Base-by-base conservation (phyloP, 768 basidiomycete genomes). In the Tephrocybe sp. region DNA sequence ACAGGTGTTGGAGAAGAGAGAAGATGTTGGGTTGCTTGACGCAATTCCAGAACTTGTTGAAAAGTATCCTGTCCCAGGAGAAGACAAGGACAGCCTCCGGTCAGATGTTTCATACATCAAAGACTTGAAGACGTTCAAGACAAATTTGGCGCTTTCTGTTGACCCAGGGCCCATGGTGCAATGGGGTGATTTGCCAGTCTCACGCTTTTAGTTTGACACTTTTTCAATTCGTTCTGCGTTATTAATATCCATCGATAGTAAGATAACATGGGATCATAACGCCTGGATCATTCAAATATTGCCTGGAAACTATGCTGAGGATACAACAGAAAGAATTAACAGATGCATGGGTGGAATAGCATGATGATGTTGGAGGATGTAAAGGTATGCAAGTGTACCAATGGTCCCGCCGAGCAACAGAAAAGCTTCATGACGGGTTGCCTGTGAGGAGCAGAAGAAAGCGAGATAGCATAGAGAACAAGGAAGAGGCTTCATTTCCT, bases 181-280 rank as follows among this genome's bases (percentile, higher is more conserved):
- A 43, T 91, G 87, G 87, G 80, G 79, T 27, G 89, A 91, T 69
- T 70, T 89, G 45, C 87, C 86, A 16, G 63, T 69, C 5, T 64
- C 86, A 2, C 84, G 75, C 54, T 75, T 81, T 37, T 87, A 67
- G 25, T 26, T 52, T 41, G 21, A 41, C 47, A 18, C n/a, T n/a
- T 12, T 19, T 37, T 37, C n/a, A 7, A 37, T 6, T 19, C 4
- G 21, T 37, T 30, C 41, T 28, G 38, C 44, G 37, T 28, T 37
- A 19, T 12, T 19, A 39, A 22, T 22, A 39, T 27, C 25, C 28
- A 30, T 19, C 18, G 3, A 37, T 19, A 19, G 8, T 37, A 19
- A 6, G 7, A 12, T 19, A 37, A 15, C 12, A 34, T 34, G 32
- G 12, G 16, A 34, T 15, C 32, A 24, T 34, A 42, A 39, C 36